A percentile compares a stretch with the other conserved stretches of the same genome.
These are phyloP conservation scores for Xeromyces bisporus DNA, from an alignment of 495 filamentous ascomycete genomes.

Conservation along the genomic window DNA sequence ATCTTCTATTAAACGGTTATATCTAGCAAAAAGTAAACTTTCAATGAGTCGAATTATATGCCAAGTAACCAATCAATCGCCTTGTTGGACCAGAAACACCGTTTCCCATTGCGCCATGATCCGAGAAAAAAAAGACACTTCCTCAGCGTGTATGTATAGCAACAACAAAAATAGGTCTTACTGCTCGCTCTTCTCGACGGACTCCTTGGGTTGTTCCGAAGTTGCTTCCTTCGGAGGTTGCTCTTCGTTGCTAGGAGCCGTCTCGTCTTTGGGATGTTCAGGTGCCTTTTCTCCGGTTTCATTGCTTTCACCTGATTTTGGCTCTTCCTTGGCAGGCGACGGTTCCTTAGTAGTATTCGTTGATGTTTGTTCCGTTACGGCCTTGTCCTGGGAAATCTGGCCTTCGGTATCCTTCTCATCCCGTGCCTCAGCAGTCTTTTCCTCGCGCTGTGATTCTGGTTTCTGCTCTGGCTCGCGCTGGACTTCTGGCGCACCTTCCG, in stretches of 20 bases:
- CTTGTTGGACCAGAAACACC: conserved; percentile 23
- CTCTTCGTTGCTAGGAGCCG: conserved; percentile 7
- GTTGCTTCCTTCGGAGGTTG: conserved; percentile 10
- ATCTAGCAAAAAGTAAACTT: conserved; percentile 3
- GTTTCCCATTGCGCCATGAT: conserved; percentile 26
- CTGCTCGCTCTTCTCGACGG: conserved; percentile 8
- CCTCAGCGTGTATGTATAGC: conserved; percentile 3
- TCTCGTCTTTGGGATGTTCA: conserved; percentile 9
- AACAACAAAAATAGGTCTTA: conserved; percentile 16
- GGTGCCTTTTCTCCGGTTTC: conserved; percentile 5
- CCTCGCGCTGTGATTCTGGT: conserved; percentile 5
- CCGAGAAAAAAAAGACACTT: conserved; percentile 7
- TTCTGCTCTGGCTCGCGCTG: no score
- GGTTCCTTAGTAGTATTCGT: conserved; percentile 5
- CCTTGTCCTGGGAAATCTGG: conserved; percentile 8
- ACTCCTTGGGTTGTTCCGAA: conserved; percentile 11
- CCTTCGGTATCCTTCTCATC: conserved; percentile 13
- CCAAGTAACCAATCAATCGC: conserved; percentile 8
- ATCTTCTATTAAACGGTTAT: not conserved
- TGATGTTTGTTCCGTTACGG: conserved; percentile 8
- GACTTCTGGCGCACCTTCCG: not conserved
- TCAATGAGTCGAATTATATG: conserved; percentile 4
- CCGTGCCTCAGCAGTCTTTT: conserved; percentile 1
- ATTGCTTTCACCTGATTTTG: conserved; percentile 5
- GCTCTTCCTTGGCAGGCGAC: conserved; percentile 11